These are phyloP conservation scores for Tuber indicum DNA, from an alignment of 495 filamentous ascomycete species.

Conservation along the genomic window DNA sequence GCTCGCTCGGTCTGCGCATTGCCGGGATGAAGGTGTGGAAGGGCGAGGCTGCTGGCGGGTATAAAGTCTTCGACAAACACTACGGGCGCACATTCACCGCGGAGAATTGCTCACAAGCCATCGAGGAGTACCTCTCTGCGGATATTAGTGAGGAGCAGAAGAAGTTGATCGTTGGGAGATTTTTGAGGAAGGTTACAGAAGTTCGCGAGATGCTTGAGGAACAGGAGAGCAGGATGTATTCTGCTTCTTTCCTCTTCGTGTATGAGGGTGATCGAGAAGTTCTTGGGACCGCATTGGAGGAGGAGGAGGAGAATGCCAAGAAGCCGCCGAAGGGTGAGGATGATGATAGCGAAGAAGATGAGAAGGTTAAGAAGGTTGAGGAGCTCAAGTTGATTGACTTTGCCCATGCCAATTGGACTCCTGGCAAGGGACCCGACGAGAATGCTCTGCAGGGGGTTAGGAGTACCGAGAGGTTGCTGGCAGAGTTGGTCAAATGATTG, in stretches of 20 bases:
- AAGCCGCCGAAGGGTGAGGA: constrained; percentile 46
- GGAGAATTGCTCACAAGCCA: constrained; percentile 65
- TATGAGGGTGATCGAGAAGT: constrained; percentile 80
- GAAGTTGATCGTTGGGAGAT: constrained; percentile 54
- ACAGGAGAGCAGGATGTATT: constrained; percentile 90
- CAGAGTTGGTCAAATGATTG: constrained; percentile 49
- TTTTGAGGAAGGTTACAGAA: constrained; percentile 60
- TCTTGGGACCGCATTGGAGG: constrained; percentile 59
- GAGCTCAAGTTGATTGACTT: constrained; percentile 91
- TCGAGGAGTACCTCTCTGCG: constrained; percentile 64
- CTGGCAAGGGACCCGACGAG: constrained; percentile 79
- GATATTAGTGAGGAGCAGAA: constrained; percentile 53
- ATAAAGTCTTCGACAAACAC: constrained; percentile 75
- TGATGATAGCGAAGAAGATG: constrained; percentile 61
- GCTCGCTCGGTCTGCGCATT: constrained; percentile 74
- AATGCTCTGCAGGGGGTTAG: constrained; percentile 71
- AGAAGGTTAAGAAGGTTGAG: constrained; percentile 64
- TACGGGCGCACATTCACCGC: constrained; percentile 72
- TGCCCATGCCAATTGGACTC: constrained; percentile 83
- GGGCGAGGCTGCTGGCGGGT: constrained; percentile 51
- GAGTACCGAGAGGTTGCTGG: constrained; percentile 64
- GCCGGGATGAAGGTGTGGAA: constrained; percentile 92
- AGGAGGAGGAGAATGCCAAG: constrained; percentile 48
- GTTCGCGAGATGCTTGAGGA: constrained; percentile 60
- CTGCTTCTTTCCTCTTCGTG: constrained; percentile 77